A percentile compares a stretch with the other conserved stretches of the same genome.
These are phyloP conservation scores for Clavispora vitiphila DNA, from an alignment of 805 yeast species.

Conservation along the genomic window DNA sequence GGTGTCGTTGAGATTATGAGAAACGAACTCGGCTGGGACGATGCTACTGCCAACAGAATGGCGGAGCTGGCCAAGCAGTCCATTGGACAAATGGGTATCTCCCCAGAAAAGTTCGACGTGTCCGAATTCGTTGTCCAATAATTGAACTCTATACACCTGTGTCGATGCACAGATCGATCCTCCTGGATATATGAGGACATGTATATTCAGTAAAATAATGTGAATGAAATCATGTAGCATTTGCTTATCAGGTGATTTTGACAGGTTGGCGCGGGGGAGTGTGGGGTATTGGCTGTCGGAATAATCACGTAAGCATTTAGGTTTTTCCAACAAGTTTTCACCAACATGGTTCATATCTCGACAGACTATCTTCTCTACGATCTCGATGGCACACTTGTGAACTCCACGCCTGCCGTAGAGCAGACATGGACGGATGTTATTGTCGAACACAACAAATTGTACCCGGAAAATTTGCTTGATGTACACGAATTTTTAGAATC, in stretches of 20 bases:
- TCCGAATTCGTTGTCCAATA: constrained; percentile 15
- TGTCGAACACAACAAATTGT: constrained; percentile 9
- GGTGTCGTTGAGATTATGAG: constrained; percentile 85
- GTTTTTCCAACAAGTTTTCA: neutral
- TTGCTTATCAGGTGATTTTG: too few species aligned
- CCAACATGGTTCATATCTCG: neutral
- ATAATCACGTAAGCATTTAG: neutral
- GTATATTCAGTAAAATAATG: neutral
- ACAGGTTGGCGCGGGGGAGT: too few species aligned
- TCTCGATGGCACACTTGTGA: constrained; percentile 18
- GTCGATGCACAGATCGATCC: neutral
- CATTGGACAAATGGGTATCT: constrained; percentile 59
- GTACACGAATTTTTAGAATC: constrained; percentile 8
- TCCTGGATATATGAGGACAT: neutral
- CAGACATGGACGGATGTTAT: constrained; percentile 13
- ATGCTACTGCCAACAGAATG: constrained; percentile 50
- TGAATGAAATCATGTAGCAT: too few species aligned
- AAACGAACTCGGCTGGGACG: constrained; percentile 70
- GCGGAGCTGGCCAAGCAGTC: constrained; percentile 47
- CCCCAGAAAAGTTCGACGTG: constrained; percentile 18
- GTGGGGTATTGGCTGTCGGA: neutral
- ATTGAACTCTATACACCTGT: neutral
- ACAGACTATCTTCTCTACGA: constrained; percentile 13
- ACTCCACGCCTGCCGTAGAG: constrained; percentile 16
- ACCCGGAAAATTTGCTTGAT: constrained; percentile 10